Evolutionary conservation across 345 rosid genomes (phyloP), one percentile per base, ranked within the genome.

Genomic region (Acer negundo): DNA sequence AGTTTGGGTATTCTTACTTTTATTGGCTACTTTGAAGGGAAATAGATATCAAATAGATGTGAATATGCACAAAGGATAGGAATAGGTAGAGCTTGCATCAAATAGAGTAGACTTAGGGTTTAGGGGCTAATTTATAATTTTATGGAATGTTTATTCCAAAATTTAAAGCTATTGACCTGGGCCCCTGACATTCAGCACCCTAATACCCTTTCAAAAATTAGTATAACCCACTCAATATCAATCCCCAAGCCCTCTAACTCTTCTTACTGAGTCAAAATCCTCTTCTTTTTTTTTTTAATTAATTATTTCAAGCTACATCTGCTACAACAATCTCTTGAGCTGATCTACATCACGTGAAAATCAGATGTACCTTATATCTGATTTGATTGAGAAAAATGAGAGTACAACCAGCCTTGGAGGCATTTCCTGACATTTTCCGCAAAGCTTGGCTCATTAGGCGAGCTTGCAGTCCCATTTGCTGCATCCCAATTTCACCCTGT

Each of bases 391-490:
- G 91, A 81, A 95, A 95, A 75, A 95, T 91, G 74, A 95, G 92
- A 16, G 98, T 95, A 74, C 98, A 95, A 55, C 98, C 92, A 89
- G 99, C 99, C 89, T 95, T 95, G n/a, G 99, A 95, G 72, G 98
- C 98, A 80, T 95, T 95, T 85, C 99, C 99, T 47, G 99, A 93
- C 99, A 95, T 95, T 87, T 93, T 95, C 78, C 97, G 98, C 84
- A 95, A 81, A 77, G 99, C 99, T 87, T 95, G 99, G 85, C 99
- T 95, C 98, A 95, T 95, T 46, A 93, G 94, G 46, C 99, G 98
- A 42, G 99, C 99, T 87, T 95, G 99, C 87, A 93, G 81, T 6
- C 99, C 99, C 87, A 95, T 95, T 86, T 95, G 98, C 86, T 93
- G 99, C 99, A 93, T 95, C 79, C 99, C 99, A 61, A 95, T 95